Evolutionary conservation across 169 alveolate genomes (phyloP).

Genomic region (Theileria parva): DNA sequence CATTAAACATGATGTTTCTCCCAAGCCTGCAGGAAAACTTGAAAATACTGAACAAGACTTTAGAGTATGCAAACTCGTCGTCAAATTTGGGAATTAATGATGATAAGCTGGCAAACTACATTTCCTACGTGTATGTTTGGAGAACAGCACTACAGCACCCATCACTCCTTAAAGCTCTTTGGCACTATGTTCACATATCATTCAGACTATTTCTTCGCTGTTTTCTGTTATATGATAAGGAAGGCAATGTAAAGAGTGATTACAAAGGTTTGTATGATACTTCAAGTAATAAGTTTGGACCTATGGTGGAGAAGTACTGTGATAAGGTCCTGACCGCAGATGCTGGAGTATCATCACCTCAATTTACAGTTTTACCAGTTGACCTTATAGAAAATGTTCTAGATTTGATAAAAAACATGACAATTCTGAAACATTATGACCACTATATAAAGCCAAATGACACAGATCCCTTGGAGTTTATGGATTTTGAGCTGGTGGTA

Average conservation of each 20-base stretch:
- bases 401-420: slow-evolving; percentile 64
- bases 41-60: slow-evolving; percentile 57
- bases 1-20: slow-evolving; percentile 76
- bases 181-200: slow-evolving; percentile 70
- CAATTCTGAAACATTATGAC: slow-evolving; percentile 56
- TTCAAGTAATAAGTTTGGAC: slow-evolving; percentile 19
- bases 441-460: slow-evolving; percentile 63
- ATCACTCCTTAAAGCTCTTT: slow-evolving; percentile 50
- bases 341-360: slow-evolving; percentile 65
- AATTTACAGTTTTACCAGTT: slow-evolving; percentile 76
- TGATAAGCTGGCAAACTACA: slow-evolving; percentile 52
- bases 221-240: slow-evolving; percentile 48
- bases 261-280: neutral
- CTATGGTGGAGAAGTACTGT: slow-evolving; percentile 28
- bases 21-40: slow-evolving; percentile 75
- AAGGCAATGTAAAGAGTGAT: slow-evolving; percentile 9
- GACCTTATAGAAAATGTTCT: slow-evolving; percentile 71
- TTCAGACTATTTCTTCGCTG: slow-evolving; percentile 61
- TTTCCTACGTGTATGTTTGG: slow-evolving; percentile 71
- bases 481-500: slow-evolving; percentile 81
- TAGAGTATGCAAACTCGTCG: slow-evolving; percentile 26
- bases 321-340: slow-evolving; percentile 17
- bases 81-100: slow-evolving; percentile 45
- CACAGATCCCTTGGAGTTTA: slow-evolving; percentile 51
- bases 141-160: slow-evolving; percentile 59